Evolutionary conservation across 495 filamentous ascomycete genomes (phyloP).

Genomic region (Tuber aestivum): DNA sequence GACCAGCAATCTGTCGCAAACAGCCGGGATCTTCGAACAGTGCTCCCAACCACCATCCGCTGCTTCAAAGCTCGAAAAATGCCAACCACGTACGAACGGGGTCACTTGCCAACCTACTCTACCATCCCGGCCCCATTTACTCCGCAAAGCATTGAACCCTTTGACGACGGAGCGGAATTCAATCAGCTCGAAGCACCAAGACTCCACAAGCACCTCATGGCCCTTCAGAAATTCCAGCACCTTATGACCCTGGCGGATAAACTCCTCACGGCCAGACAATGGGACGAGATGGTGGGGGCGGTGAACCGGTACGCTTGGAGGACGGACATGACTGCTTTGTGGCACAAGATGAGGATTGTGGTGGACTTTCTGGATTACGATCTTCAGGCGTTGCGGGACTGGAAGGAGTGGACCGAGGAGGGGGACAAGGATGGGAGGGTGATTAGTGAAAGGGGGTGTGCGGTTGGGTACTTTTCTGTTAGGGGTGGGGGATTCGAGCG

Average conservation of each 20-base stretch:
- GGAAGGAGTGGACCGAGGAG: neutral
- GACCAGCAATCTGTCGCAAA: neutral
- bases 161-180: neutral
- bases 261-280: neutral
- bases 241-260: neutral
- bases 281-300: neutral
- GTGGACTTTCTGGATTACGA: neutral
- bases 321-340: neutral
- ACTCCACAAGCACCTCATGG: neutral
- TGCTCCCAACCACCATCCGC: rapidly evolving
- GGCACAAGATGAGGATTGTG: neutral
- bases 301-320: neutral
- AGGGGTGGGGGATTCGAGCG: neutral
- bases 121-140: neutral
- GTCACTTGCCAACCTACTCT: neutral
- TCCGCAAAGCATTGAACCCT: neutral
- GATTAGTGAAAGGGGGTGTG: neutral
- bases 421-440: neutral
- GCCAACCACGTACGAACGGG: neutral
- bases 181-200: neutral
- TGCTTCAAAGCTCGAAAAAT: neutral
- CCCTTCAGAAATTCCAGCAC: neutral
- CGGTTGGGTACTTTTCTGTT: neutral
- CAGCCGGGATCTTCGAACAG: neutral
- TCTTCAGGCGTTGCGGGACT: neutral